These are phyloP conservation scores for Amanita rubescens DNA, from an alignment of 768 basidiomycete species.

Conservation along the genomic window DNA sequence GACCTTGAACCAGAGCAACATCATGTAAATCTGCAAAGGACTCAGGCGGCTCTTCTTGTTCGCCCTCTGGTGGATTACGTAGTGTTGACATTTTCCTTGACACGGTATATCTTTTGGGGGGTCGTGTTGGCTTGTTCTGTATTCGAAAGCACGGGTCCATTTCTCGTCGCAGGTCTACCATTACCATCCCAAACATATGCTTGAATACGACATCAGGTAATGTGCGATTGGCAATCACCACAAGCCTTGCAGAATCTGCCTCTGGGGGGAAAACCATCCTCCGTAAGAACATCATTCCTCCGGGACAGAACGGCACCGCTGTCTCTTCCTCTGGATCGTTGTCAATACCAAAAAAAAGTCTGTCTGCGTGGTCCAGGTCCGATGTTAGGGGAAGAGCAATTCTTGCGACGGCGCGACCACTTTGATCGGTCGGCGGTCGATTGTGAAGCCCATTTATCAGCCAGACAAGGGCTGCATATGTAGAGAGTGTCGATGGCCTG, in stretches of 20 bases:
- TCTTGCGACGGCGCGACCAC: neutral
- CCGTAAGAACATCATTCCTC: neutral
- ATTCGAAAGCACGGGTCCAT: neutral
- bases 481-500: neutral
- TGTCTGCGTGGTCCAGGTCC: neutral
- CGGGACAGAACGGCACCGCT: neutral
- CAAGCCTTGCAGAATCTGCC: neutral
- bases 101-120: too few species aligned
- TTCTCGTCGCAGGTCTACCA: neutral
- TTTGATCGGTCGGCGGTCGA: neutral
- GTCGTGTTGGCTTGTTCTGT: too few species aligned
- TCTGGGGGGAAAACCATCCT: neutral
- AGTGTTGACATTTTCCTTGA: too few species aligned
- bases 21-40: too few species aligned
- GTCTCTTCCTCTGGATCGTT: neutral
- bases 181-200: neutral
- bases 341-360: neutral
- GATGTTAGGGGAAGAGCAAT: neutral
- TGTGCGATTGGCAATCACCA: neutral
- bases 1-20: too few species aligned
- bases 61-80: too few species aligned
- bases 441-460: constrained; percentile 2
- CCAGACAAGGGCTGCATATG: neutral
- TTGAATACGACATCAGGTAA: neutral
- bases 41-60: too few species aligned